phyloP scores from a whole-genome alignment of 164 flowering plant genomes.

The Nelumbo lutea region DNA sequence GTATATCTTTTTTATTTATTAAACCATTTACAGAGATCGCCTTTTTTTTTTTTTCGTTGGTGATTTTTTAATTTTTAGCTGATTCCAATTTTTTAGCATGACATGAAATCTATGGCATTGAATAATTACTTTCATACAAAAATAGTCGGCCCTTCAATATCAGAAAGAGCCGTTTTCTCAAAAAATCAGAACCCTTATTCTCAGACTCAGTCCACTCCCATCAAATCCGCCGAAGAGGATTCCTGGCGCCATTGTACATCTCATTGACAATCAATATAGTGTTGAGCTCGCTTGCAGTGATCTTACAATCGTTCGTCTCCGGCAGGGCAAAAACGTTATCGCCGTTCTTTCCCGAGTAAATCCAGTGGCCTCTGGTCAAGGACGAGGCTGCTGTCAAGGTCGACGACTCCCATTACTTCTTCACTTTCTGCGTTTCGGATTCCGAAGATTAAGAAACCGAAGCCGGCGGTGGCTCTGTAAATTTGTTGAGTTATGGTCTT shows the following conservation, averaged over 20 bases:
- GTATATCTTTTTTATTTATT: too few relatives aligned
- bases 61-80: too few relatives aligned
- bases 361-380: conserved; percentile 87
- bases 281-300: conserved; percentile 84
- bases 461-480: neutral
- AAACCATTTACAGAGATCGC: too few relatives aligned
- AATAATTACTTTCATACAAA: too few relatives aligned
- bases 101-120: too few relatives aligned
- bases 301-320: conserved; percentile 41
- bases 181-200: neutral
- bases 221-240: conserved; percentile 52
- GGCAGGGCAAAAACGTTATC: conserved; percentile 48
- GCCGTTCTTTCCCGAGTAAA: conserved; percentile 68
- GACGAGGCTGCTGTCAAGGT: conserved; percentile 78
- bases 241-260: conserved; percentile 67
- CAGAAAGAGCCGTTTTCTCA: too few relatives aligned
- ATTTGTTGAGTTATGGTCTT: conserved; percentile 64
- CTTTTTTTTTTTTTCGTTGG: too few relatives aligned
- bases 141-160: too few relatives aligned
- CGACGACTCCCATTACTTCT: conserved; percentile 81
- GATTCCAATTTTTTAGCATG: too few relatives aligned
- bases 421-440: conserved; percentile 44
- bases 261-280: conserved; percentile 68
- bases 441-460: conserved; percentile 22
- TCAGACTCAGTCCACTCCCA: conserved; percentile 22